A percentile compares a stretch with the other conserved stretches of the same genome.
Conservation (phyloP, 129 eudicot species). For the Saposhnikovia divaricata region DNA sequence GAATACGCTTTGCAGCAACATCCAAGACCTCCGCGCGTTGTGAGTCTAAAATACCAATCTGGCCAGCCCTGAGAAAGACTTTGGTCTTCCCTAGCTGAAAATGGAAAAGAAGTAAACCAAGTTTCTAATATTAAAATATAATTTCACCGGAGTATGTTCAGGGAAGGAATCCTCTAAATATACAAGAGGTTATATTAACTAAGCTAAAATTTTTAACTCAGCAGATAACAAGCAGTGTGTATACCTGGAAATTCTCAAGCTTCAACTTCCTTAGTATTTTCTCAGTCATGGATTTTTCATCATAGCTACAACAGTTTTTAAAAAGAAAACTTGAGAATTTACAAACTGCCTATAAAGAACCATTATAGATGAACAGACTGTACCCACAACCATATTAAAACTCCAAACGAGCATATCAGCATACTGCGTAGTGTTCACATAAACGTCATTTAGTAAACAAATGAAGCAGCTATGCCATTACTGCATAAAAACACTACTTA, state of each 20-base stretch:
- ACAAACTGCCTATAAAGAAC: neutral
- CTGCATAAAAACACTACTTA: neutral
- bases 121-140: neutral
- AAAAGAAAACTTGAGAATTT: constrained; percentile 3
- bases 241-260: constrained; percentile 90
- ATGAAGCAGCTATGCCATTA: neutral
- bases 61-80: constrained; percentile 97
- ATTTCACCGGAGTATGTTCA: constrained; percentile 1
- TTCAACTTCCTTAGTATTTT: constrained; percentile 68
- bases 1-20: constrained; percentile 74
- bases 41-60: constrained; percentile 84
- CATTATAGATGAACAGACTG: neutral
- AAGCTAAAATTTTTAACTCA: neutral
- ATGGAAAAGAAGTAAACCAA: constrained; percentile 1
- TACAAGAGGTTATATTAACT: neutral
- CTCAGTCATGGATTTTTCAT: constrained; percentile 68
- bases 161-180: neutral
- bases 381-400: neutral
- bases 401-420: neutral
- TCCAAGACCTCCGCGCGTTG: constrained; percentile 89
- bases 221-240: neutral
- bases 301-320: constrained; percentile 47
- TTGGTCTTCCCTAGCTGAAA: constrained; percentile 82
- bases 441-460: neutral
- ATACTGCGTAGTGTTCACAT: neutral